Percentiles rank a stretch among this genome's conserved stretches.
Evolutionary conservation across 2,329 filamentous ascomycete genomes (phyloP).

Genomic region (Aspergillus brasiliensis): DNA sequence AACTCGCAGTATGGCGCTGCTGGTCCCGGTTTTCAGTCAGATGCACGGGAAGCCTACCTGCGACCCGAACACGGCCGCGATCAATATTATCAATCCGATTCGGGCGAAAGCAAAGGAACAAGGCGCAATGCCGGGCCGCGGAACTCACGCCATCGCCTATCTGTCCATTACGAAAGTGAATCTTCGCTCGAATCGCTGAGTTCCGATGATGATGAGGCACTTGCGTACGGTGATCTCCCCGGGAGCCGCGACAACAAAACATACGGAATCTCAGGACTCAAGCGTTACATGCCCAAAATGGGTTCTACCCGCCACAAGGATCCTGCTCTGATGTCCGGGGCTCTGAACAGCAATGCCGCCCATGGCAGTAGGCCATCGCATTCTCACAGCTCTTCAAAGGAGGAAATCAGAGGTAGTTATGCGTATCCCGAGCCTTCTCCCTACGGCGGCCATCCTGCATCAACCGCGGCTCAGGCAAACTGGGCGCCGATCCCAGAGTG

Average conservation of each 20-base stretch:
- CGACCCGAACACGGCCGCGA: constrained; percentile 21
- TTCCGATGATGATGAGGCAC: constrained; percentile 35
- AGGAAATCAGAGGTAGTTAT: constrained; percentile 26
- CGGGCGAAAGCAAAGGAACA: constrained; percentile 19
- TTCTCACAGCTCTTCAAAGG: constrained; percentile 12
- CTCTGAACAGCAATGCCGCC: constrained; percentile 11
- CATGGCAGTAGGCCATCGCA: constrained; percentile 15
- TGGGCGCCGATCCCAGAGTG: constrained; percentile 45
- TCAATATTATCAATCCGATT: constrained; percentile 31
- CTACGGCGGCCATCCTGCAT: constrained; percentile 17
- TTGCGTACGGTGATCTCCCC: constrained; percentile 42
- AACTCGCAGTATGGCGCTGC: constrained; percentile 25
- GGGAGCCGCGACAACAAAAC: background rate
- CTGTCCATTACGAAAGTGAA: constrained; percentile 24
- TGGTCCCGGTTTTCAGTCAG: constrained; percentile 26
- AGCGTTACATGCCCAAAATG: background rate
- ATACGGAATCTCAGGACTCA: no score
- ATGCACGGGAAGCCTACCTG: constrained; percentile 21
- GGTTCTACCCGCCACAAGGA: constrained; percentile 10
- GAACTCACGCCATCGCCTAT: constrained; percentile 24
- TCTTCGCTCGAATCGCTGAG: constrained; percentile 26
- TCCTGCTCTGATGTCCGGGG: constrained; percentile 22
- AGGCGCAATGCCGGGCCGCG: constrained; percentile 18
- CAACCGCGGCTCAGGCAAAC: constrained; percentile 24
- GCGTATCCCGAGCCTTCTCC: constrained; percentile 35